Conservation (phyloP, 1,284 basidiomycete species). For the Austroboletus niveus region DNA sequence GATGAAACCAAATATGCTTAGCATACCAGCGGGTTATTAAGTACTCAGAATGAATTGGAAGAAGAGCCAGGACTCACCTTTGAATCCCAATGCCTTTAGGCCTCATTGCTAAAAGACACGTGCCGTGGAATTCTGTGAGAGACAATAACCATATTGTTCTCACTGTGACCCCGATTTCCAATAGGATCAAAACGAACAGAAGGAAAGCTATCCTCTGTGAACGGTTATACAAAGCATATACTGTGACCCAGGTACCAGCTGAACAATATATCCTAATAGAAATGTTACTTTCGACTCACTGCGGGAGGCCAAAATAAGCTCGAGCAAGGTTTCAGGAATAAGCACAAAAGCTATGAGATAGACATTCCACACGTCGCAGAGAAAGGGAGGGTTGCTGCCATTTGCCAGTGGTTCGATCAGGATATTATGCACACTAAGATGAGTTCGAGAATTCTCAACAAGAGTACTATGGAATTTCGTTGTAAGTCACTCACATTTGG, state of each 20-base stretch:
- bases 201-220: slow-evolving; percentile 15
- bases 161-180: slow-evolving; percentile 4
- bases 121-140: too few species aligned
- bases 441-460: neutral
- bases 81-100: neutral
- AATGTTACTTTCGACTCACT: slow-evolving; percentile 7
- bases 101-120: slow-evolving; percentile 12
- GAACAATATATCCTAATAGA: neutral
- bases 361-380: slow-evolving; percentile 13
- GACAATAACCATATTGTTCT: too few species aligned
- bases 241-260: neutral
- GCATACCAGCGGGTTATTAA: neutral
- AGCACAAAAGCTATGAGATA: slow-evolving; percentile 10
- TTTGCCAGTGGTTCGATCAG: slow-evolving; percentile 2
- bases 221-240: slow-evolving; percentile 21
- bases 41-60: neutral
- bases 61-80: slow-evolving; percentile 4
- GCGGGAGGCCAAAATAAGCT: slow-evolving; percentile 19
- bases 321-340: slow-evolving; percentile 8
- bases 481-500: slow-evolving; percentile 4
- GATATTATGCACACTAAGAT: slow-evolving; percentile 15
- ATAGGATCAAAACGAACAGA: slow-evolving; percentile 9
- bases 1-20: slow-evolving; percentile 14
- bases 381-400: neutral
- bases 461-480: neutral